phyloP scores from a whole-genome alignment of 345 rosid genomes.

The Camelina neglecta region DNA sequence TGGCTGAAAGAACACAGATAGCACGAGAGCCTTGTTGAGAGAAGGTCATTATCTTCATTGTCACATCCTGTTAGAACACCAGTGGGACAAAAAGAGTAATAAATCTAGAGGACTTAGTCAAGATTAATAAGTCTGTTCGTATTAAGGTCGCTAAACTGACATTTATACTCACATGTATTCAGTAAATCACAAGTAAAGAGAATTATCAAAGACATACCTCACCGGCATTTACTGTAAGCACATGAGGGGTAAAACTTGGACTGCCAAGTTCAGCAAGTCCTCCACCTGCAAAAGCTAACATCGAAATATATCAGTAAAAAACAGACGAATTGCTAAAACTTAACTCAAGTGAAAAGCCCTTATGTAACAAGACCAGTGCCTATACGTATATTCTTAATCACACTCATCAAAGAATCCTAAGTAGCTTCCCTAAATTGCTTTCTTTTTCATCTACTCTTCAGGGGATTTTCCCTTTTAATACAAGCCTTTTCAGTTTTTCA shows the following conservation, averaged over 20 bases:
- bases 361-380: neutral
- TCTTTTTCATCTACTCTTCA: neutral
- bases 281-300: constrained; percentile 51
- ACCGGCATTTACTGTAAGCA: constrained; percentile 80
- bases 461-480: neutral
- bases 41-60: constrained; percentile 90
- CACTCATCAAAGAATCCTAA: constrained; percentile 3
- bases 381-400: neutral
- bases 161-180: constrained; percentile 1
- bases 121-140: neutral
- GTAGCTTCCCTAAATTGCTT: neutral
- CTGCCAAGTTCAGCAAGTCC: constrained; percentile 60
- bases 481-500: neutral
- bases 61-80: constrained; percentile 68
- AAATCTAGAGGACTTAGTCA: constrained; percentile 4
- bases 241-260: constrained; percentile 83
- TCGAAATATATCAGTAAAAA: neutral
- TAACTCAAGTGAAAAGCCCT: constrained; percentile 6
- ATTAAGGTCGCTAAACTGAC: neutral
- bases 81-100: constrained; percentile 23
- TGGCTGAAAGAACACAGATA: constrained; percentile 87
- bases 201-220: constrained; percentile 65
- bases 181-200: constrained; percentile 9
- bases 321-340: constrained; percentile 1
- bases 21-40: constrained; percentile 86